phyloP scores from a whole-genome alignment of 2,329 filamentous ascomycete species.

The Colletotrichum orbiculare region DNA sequence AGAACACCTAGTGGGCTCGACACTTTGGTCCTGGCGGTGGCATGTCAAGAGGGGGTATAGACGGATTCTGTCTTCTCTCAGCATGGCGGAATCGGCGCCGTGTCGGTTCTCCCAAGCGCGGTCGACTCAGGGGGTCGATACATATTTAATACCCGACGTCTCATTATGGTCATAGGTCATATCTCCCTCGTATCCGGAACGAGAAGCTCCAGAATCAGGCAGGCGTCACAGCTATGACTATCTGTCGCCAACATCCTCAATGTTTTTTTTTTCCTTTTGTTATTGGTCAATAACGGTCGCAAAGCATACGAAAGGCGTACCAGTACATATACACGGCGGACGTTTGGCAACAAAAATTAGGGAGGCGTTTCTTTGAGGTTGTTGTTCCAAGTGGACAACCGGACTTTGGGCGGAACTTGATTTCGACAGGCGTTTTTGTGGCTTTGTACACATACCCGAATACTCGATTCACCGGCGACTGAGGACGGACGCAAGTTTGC shows the following conservation, averaged over 20 bases:
- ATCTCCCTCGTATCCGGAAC: no score
- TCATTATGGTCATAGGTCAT: no score
- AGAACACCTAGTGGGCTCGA: slow-evolving; percentile 65
- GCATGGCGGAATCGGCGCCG: no score
- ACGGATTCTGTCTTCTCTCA: background rate
- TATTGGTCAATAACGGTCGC: slow-evolving; percentile 29
- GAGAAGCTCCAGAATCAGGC: no score
- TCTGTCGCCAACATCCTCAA: background rate
- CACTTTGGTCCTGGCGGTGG: slow-evolving; percentile 64
- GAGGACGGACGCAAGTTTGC: slow-evolving; percentile 32
- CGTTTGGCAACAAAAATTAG: slow-evolving; percentile 22
- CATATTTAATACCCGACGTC: no score
- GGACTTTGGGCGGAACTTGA: slow-evolving; percentile 6
- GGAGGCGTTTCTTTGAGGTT: slow-evolving; percentile 17
- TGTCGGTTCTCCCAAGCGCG: no score
- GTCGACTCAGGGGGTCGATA: no score
- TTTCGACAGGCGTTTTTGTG: slow-evolving; percentile 25
- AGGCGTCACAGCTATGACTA: no score
- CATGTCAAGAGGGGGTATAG: slow-evolving; percentile 57
- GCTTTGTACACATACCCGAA: slow-evolving; percentile 34
- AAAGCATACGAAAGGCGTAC: slow-evolving; percentile 37
- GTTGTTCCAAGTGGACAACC: background rate
- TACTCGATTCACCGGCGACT: slow-evolving; percentile 29
- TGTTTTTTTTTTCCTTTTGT: slow-evolving; percentile 5
- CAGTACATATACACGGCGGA: slow-evolving; percentile 32